These are phyloP conservation scores for Moricandia moricandioides DNA, from an alignment of 345 rosid species.

Conservation along the genomic window DNA sequence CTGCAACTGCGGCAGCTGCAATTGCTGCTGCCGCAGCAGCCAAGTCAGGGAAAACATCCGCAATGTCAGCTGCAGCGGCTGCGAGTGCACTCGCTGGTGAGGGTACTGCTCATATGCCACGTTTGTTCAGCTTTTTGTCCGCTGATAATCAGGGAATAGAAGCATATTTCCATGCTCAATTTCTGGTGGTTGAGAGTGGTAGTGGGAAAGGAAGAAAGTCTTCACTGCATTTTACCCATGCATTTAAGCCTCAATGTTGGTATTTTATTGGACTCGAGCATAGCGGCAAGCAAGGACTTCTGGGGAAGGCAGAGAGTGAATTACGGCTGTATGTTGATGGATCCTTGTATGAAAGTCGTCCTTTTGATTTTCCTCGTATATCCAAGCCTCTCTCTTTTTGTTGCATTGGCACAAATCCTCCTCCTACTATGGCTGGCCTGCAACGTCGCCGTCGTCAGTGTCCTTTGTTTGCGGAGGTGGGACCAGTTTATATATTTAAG, in stretches of 20 bases:
- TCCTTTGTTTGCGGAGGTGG: constrained; percentile 99
- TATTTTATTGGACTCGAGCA: constrained; percentile 96
- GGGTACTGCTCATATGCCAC: constrained; percentile 98
- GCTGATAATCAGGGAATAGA: constrained; percentile 97
- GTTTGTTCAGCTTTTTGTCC: constrained; percentile 92
- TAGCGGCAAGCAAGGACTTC: constrained; percentile 71
- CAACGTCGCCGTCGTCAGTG: constrained; percentile 99
- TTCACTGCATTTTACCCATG: constrained; percentile 96
- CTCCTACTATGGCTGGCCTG: constrained; percentile 97
- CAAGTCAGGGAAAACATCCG: constrained; percentile 95
- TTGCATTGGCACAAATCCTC: constrained; percentile 98
- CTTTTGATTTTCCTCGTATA: constrained; percentile 93
- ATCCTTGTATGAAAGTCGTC: constrained; percentile 84
- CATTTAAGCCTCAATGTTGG: constrained; percentile 99
- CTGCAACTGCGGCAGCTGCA: constrained; percentile 97
- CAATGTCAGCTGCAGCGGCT: constrained; percentile 99
- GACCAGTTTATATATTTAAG: constrained; percentile 90
- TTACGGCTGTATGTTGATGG: constrained; percentile 91
- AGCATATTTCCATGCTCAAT: constrained; percentile 97
- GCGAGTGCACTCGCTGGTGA: constrained; percentile 99
- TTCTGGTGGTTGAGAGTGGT: constrained; percentile 94
- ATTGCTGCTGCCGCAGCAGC: constrained; percentile 99
- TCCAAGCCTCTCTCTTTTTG: constrained; percentile 95
- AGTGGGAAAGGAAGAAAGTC: constrained; percentile 94
- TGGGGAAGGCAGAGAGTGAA: constrained; percentile 96